These are phyloP conservation scores for Leucosporidium yakuticum DNA, from an alignment of 768 basidiomycete species.

Conservation along the genomic window DNA sequence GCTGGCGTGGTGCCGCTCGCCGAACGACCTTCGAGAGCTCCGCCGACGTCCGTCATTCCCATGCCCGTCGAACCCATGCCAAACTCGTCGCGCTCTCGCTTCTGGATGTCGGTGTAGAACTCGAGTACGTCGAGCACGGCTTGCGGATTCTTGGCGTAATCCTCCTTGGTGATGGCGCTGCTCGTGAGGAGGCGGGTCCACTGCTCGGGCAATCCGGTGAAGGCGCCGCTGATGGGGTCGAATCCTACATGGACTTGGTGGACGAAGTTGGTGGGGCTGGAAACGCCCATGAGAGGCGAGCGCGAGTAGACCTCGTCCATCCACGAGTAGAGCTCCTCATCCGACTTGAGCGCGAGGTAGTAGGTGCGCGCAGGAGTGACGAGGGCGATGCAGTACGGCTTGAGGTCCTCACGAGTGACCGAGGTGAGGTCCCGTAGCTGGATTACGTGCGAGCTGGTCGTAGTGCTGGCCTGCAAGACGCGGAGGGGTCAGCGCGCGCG, in stretches of 20 bases:
- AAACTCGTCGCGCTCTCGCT: conserved; percentile 70
- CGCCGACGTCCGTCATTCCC: conserved; percentile 29
- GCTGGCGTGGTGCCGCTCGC: conserved; percentile 50
- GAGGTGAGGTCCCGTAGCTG: conserved; percentile 69
- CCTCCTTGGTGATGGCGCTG: conserved; percentile 94
- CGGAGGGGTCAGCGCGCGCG: conserved; percentile 43
- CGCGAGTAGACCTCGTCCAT: conserved; percentile 92
- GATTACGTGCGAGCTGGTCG: conserved; percentile 55
- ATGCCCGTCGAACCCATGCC: conserved; percentile 42
- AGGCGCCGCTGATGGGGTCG: conserved; percentile 85
- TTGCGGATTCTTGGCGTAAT: conserved; percentile 93
- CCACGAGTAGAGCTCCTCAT: conserved; percentile 97
- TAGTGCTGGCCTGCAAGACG: conserved; percentile 31
- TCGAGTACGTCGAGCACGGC: conserved; percentile 96
- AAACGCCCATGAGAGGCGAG: conserved; percentile 86
- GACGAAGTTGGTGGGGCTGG: conserved; percentile 93
- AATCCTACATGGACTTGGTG: conserved; percentile 98
- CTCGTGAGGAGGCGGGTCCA: conserved; percentile 96
- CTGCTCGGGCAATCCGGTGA: conserved; percentile 95
- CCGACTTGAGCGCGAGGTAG: conserved; percentile 73
- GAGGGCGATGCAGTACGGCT: conserved; percentile 85
- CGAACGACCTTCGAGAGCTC: conserved; percentile 25
- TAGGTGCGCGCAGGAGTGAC: conserved; percentile 78
- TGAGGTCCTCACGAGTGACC: conserved; percentile 86
- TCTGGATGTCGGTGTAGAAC: conserved; percentile 97